A percentile compares a stretch with the other conserved stretches of the same genome.
Evolutionary conservation across 75 land plant species (phyloP).

Genomic region (Isoetes taiwanensis): DNA sequence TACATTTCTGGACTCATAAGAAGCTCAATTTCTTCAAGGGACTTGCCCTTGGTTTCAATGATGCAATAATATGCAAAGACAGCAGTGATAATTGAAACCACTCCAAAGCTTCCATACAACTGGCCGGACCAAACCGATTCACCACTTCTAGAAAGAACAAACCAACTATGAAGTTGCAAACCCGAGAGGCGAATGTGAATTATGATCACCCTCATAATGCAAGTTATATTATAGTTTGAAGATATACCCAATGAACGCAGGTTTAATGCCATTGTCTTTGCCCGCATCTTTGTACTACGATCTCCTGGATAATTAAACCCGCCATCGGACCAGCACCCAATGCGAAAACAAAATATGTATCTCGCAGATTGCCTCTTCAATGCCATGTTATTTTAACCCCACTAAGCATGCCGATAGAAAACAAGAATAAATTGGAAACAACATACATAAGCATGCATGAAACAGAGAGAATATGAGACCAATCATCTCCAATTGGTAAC

Average conservation of each 20-base stretch:
- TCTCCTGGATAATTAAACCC: background rate
- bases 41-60: slow-evolving; percentile 5
- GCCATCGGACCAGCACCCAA: background rate
- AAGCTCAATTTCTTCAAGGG: slow-evolving; percentile 7
- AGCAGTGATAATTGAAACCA: background rate
- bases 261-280: background rate
- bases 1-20: background rate
- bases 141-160: background rate
- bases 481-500: no score
- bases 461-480: no score
- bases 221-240: no score
- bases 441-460: no score
- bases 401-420: no score
- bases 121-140: background rate
- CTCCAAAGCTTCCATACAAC: background rate
- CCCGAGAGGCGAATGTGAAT: background rate
- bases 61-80: background rate
- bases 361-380: no score
- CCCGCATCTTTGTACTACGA: background rate
- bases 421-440: no score
- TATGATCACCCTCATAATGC: background rate
- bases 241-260: slow-evolving; percentile 3
- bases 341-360: no score
- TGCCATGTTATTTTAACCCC: no score
- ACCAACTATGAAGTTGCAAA: background rate